phyloP scores from a whole-genome alignment of 805 yeast genomes.

The Wickerhamiella kazuoi region DNA sequence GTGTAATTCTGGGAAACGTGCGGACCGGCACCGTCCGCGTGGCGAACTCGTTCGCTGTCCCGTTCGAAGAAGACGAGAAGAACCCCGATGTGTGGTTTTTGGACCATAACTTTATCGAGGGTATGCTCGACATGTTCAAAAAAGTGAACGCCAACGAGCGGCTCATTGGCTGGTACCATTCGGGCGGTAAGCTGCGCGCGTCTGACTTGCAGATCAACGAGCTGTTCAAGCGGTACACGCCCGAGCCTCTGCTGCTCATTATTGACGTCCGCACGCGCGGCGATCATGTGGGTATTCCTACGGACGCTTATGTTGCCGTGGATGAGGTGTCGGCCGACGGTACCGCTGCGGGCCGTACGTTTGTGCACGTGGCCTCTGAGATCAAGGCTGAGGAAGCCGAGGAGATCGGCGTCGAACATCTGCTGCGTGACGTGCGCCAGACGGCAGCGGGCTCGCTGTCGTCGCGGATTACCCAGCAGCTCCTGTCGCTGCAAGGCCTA shows the following conservation, averaged over 20 bases:
- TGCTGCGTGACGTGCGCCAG: constrained; percentile 83
- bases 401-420: constrained; percentile 96
- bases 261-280: constrained; percentile 76
- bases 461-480: constrained; percentile 70
- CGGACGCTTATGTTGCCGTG: constrained; percentile 83
- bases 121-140: constrained; percentile 95
- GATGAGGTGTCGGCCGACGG: constrained; percentile 97
- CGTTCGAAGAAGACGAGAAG: constrained; percentile 92
- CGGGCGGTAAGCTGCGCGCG: constrained; percentile 81
- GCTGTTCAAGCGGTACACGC: constrained; percentile 62
- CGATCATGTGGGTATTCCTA: constrained; percentile 63
- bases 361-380: constrained; percentile 77
- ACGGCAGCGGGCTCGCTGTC: constrained; percentile 92
- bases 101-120: constrained; percentile 89
- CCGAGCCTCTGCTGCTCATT: constrained; percentile 67
- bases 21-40: constrained; percentile 41
- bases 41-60: constrained; percentile 89
- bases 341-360: constrained; percentile 77
- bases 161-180: constrained; percentile 97
- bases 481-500: constrained; percentile 73
- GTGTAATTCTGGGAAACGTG: constrained; percentile 80
- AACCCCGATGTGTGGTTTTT: constrained; percentile 89
- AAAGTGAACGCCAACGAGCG: constrained; percentile 95
- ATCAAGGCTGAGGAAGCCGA: constrained; percentile 98
- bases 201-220: constrained; percentile 88